A percentile compares a stretch with the other conserved stretches of the same genome.
These are phyloP conservation scores for Tricladium varicosporioides DNA, from an alignment of 2,329 filamentous ascomycete species.

Conservation along the genomic window DNA sequence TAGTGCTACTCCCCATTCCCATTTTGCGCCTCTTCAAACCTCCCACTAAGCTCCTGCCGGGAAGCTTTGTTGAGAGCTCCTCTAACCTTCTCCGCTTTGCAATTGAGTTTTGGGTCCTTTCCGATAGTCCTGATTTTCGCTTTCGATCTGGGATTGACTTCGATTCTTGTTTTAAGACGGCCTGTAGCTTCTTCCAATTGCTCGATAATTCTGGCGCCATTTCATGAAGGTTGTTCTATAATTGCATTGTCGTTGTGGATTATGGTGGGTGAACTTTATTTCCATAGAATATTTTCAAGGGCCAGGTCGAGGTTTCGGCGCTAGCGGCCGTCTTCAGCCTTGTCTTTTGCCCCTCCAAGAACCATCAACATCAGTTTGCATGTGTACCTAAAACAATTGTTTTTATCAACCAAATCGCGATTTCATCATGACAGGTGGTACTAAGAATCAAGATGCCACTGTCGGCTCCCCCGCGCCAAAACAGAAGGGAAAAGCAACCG, in stretches of 20 bases:
- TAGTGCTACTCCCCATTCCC: conserved; percentile 56
- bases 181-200: conserved; percentile 79
- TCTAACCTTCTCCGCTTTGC: conserved; percentile 35
- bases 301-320: background rate
- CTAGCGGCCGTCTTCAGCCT: conserved; percentile 19
- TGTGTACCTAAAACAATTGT: conserved; percentile 15
- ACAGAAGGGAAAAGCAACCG: conserved; percentile 78
- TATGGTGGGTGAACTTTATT: background rate
- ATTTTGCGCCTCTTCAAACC: conserved; percentile 39
- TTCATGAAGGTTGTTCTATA: conserved; percentile 14
- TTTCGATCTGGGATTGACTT: conserved; percentile 31
- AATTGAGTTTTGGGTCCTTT: conserved; percentile 31
- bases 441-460: conserved; percentile 48
- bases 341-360: conserved; percentile 20
- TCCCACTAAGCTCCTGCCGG: background rate
- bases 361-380: conserved; percentile 8
- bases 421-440: conserved; percentile 53
- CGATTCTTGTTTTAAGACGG: conserved; percentile 48
- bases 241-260: conserved; percentile 11
- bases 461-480: conserved; percentile 57
- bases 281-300: background rate
- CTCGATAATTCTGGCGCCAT: conserved; percentile 50
- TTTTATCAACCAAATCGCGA: conserved; percentile 23
- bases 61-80: conserved; percentile 18
- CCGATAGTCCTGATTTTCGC: conserved; percentile 33